Percentiles rank a stretch among this genome's conserved stretches.
Evolutionary conservation across 805 yeast species (phyloP).

Genomic region (Tetrapisispora arboricola): DNA sequence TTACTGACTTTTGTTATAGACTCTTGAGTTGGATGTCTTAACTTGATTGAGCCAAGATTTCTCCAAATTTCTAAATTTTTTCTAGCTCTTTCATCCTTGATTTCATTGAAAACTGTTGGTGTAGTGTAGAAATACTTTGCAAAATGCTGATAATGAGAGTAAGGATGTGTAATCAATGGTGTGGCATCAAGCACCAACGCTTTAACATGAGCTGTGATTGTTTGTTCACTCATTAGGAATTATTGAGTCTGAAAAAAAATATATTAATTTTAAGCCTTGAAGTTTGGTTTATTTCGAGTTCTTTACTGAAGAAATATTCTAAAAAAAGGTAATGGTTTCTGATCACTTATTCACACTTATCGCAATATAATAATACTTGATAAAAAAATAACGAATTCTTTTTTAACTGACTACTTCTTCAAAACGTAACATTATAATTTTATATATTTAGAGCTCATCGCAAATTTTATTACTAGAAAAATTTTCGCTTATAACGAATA

Average conservation of each 20-base stretch:
- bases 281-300: too few species aligned
- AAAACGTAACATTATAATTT: background rate
- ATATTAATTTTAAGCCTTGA: background rate
- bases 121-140: slow-evolving; percentile 76
- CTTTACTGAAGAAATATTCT: too few species aligned
- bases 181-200: slow-evolving; percentile 86
- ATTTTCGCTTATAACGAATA: slow-evolving; percentile 1
- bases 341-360: too few species aligned
- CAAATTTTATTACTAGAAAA: background rate
- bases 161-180: slow-evolving; percentile 81
- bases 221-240: background rate
- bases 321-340: too few species aligned
- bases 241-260: too few species aligned
- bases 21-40: slow-evolving; percentile 67
- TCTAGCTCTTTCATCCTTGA: slow-evolving; percentile 77
- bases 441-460: slow-evolving; percentile 1
- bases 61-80: slow-evolving; percentile 75
- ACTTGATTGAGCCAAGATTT: slow-evolving; percentile 40
- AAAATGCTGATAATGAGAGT: slow-evolving; percentile 55
- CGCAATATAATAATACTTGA: too few species aligned
- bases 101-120: slow-evolving; percentile 82
- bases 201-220: slow-evolving; percentile 31
- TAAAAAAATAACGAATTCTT: too few species aligned
- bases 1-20: slow-evolving; percentile 55
- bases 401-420: too few species aligned